These are phyloP conservation scores for Oryza australiensis DNA, from an alignment of 176 grass and related monocot species.

Conservation along the genomic window DNA sequence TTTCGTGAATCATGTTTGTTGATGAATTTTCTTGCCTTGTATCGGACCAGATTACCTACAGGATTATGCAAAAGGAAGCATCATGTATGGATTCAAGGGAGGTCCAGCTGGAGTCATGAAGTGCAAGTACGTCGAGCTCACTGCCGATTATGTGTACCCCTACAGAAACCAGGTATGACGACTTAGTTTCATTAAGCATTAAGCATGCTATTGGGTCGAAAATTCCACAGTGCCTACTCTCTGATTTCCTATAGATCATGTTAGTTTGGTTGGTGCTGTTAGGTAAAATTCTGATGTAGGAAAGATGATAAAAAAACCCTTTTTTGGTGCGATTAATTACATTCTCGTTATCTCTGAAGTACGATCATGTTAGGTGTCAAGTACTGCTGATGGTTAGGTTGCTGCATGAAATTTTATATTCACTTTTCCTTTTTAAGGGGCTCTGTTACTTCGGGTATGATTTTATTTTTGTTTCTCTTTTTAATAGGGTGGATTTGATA, in stretches of 20 bases:
- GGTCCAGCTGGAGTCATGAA: conserved; percentile 96
- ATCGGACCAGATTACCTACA: conserved; percentile 72
- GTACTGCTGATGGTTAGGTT: background rate
- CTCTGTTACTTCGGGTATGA: background rate
- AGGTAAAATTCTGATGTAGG: background rate
- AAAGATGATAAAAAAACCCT: background rate
- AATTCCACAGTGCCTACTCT: background rate
- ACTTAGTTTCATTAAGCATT: background rate
- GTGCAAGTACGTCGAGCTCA: conserved; percentile 86
- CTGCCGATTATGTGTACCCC: conserved; percentile 79
- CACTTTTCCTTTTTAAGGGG: background rate
- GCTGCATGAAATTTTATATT: background rate
- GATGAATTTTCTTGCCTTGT: conserved; percentile 4
- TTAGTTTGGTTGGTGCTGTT: background rate
- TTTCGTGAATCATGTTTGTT: background rate
- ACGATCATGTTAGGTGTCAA: background rate
- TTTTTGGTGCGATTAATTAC: background rate
- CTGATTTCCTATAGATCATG: background rate
- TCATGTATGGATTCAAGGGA: conserved; percentile 86
- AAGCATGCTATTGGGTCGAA: background rate
- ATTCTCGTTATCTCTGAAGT: background rate
- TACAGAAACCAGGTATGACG: conserved; percentile 91
- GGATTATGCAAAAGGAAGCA: conserved; percentile 72
- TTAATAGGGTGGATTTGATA: conserved; percentile 93
- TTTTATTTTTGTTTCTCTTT: conserved; percentile 3